phyloP scores from a whole-genome alignment of 352 stramenopile genomes.

The Phytopythium helicoides region DNA sequence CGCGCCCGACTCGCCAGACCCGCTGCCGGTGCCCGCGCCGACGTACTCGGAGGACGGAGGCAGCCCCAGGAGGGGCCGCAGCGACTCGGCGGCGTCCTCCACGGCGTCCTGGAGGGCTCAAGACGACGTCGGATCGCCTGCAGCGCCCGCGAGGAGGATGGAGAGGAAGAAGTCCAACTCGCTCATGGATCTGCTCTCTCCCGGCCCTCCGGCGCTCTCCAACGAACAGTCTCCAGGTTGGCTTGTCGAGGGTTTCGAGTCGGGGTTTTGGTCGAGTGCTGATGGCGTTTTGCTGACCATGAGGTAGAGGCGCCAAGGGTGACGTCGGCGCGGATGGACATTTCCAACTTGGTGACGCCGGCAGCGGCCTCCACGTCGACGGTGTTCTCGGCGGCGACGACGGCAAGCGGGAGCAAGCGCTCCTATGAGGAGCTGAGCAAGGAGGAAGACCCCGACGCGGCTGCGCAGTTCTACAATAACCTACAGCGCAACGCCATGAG shows the following conservation, averaged over 20 bases:
- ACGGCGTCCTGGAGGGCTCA: conserved; percentile 8
- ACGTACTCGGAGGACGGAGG: conserved; percentile 29
- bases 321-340: conserved; percentile 40
- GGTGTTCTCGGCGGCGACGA: conserved; percentile 6
- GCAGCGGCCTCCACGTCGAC: no score
- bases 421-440: conserved; percentile 55
- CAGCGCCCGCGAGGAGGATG: conserved; percentile 6
- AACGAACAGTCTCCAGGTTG: conserved; percentile 35
- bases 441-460: conserved; percentile 56
- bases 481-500: conserved; percentile 68
- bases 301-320: conserved; percentile 17
- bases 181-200: conserved; percentile 70
- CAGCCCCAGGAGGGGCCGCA: conserved; percentile 5
- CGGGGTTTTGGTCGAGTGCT: neutral
- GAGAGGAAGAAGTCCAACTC: conserved; percentile 76
- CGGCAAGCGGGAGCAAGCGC: conserved; percentile 30
- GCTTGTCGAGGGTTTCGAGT: neutral
- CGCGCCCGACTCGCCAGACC: conserved; percentile 26
- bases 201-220: conserved; percentile 37
- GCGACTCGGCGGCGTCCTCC: conserved; percentile 5
- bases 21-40: conserved; percentile 38
- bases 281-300: neutral
- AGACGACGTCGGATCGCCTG: conserved; percentile 7
- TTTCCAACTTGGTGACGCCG: conserved; percentile 51
- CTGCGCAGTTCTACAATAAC: conserved; percentile 85